These are phyloP conservation scores for Juncus inflexus DNA, from an alignment of 176 grass and related monocot genomes.

Conservation along the genomic window DNA sequence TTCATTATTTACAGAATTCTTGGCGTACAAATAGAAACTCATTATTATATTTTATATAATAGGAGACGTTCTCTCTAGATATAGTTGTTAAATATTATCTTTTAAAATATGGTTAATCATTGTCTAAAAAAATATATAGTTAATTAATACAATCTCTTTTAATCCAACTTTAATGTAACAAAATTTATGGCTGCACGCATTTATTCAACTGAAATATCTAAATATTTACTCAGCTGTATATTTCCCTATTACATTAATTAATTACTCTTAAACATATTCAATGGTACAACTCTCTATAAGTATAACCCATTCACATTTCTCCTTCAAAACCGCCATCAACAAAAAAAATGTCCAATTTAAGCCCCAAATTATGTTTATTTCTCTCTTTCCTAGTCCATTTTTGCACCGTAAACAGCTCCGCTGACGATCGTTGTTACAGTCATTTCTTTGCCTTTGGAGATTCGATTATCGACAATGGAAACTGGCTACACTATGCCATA, in stretches of 20 bases:
- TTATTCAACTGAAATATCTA: too few relatives aligned
- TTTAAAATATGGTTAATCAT: too few relatives aligned
- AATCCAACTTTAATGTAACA: too few relatives aligned
- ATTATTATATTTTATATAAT: too few relatives aligned
- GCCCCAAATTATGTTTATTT: neutral
- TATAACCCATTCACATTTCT: neutral
- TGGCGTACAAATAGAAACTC: too few relatives aligned
- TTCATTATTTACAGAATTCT: too few relatives aligned
- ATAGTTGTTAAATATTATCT: too few relatives aligned
- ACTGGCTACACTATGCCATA: conserved; percentile 41
- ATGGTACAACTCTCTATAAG: neutral
- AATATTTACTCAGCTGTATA: neutral
- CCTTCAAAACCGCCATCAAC: neutral
- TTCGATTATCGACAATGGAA: conserved; percentile 68
- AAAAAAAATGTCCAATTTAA: conserved; percentile 9
- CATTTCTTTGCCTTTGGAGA: conserved; percentile 68
- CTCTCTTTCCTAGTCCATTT: conserved; percentile 6
- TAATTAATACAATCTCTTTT: too few relatives aligned
- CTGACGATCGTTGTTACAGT: conserved; percentile 29
- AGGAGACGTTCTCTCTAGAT: too few relatives aligned
- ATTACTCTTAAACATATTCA: neutral
- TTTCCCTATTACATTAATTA: neutral
- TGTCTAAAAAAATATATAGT: too few relatives aligned
- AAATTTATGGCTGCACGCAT: too few relatives aligned
- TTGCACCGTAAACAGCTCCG: neutral